Conservation (phyloP, 495 filamentous ascomycete genomes). For the Neurospora hispaniola region DNA sequence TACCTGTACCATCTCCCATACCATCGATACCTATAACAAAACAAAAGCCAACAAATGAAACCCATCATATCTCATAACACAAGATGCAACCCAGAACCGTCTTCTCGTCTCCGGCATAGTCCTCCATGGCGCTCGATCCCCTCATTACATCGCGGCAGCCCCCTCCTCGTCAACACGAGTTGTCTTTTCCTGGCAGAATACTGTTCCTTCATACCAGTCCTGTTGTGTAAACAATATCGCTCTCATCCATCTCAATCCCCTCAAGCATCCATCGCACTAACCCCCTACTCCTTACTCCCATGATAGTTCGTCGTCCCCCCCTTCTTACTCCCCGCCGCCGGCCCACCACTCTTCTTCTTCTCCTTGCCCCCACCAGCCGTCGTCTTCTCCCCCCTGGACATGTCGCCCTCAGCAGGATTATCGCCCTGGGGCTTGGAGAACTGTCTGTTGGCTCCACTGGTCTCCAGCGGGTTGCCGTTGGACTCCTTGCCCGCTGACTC, state of each 20-base stretch:
- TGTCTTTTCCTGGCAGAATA: background rate
- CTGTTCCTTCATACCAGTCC: background rate
- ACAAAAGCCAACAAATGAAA: background rate
- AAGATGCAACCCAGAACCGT: background rate
- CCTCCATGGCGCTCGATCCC: background rate
- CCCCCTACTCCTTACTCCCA: background rate
- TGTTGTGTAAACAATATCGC: background rate
- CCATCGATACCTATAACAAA: background rate
- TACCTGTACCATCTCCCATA: background rate
- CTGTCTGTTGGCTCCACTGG: constrained; percentile 27
- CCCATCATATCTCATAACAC: background rate
- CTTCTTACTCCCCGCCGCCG: constrained; percentile 8
- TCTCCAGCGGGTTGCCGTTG: constrained; percentile 28
- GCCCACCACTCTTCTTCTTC: constrained; percentile 5
- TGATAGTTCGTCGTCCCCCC: constrained; percentile 16
- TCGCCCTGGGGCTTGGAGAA: constrained; percentile 19
- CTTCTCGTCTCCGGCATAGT: background rate
- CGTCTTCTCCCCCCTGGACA: background rate
- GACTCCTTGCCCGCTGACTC: constrained; percentile 12
- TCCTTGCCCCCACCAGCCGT: background rate
- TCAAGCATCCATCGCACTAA: background rate
- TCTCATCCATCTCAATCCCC: background rate
- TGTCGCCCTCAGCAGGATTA: background rate
- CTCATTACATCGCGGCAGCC: too few species aligned
- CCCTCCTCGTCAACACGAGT: background rate